A percentile compares a stretch with the other conserved stretches of the same genome.
These are phyloP conservation scores for Epichloe sibirici DNA, from an alignment of 2,329 filamentous ascomycete species.

Conservation along the genomic window DNA sequence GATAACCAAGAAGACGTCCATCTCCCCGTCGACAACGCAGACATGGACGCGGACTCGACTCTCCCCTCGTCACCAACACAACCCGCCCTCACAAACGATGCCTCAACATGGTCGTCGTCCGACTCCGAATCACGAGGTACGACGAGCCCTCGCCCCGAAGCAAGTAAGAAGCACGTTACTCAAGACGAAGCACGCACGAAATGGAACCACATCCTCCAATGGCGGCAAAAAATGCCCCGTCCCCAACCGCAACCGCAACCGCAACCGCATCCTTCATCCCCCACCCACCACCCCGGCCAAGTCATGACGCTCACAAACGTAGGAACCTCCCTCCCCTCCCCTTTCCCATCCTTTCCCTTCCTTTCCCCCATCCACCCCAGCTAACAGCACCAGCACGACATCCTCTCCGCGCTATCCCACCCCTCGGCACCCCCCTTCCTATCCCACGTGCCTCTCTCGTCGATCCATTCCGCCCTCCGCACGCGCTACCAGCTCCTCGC, in stretches of 20 bases:
- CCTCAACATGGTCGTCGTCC: too few species aligned
- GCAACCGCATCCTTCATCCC: background rate
- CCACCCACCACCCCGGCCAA: background rate
- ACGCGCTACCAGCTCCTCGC: slow-evolving; percentile 11
- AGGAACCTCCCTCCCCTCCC: background rate
- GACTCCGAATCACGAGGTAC: too few species aligned
- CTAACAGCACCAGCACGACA: slow-evolving; percentile 8
- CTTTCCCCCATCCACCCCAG: background rate
- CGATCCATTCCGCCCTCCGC: slow-evolving; percentile 10
- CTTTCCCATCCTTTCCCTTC: background rate
- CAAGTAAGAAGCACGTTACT: background rate
- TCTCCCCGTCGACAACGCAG: background rate
- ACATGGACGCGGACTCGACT: background rate
- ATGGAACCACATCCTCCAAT: background rate
- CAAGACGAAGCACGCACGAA: background rate
- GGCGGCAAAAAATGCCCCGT: background rate
- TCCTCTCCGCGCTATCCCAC: slow-evolving; percentile 11
- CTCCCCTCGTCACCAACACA: background rate
- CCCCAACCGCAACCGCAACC: background rate
- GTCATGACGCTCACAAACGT: slow-evolving; percentile 9
- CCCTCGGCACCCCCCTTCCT: slow-evolving; percentile 10
- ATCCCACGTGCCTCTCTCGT: slow-evolving; percentile 9
- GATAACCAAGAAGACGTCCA: too few species aligned
- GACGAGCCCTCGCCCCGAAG: background rate
- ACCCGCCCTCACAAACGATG: background rate